Evolutionary conservation across 345 rosid genomes (phyloP).

Genomic region (Noccaea caerulescens): DNA sequence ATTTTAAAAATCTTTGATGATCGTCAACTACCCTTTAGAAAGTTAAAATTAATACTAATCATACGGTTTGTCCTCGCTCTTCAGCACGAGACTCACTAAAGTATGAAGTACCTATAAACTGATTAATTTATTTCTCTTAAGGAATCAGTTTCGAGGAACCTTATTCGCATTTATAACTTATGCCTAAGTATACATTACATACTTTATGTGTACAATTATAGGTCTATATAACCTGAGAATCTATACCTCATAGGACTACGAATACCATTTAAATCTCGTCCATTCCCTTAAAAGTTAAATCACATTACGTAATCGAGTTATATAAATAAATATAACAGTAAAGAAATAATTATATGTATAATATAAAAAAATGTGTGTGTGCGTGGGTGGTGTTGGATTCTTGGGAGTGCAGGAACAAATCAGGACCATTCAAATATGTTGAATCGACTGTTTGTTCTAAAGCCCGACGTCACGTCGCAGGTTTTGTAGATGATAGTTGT

Average conservation of each 20-base stretch:
- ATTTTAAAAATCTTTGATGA: not conserved
- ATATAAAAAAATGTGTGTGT: not conserved
- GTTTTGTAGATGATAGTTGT: not conserved
- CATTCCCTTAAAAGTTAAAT: constrained; percentile 31
- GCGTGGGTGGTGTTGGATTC: constrained; percentile 1
- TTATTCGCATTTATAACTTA: constrained; percentile 2
- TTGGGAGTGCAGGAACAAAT: constrained; percentile 31
- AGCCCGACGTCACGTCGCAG: constrained; percentile 32
- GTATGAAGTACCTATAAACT: too few species aligned
- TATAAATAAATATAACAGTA: too few species aligned
- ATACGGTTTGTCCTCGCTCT: not conserved
- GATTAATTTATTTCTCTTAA: not conserved
- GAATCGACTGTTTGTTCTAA: constrained; percentile 44
- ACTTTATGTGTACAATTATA: not conserved
- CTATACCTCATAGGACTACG: constrained; percentile 36
- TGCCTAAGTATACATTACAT: not conserved
- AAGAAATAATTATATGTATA: too few species aligned
- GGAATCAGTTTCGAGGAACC: not conserved
- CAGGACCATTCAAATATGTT: constrained; percentile 30
- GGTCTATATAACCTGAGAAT: constrained; percentile 29
- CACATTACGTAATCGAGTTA: constrained; percentile 14
- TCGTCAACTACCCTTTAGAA: not conserved
- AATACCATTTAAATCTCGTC: constrained; percentile 29
- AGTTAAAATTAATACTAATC: not conserved
- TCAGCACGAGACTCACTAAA: not conserved